Conservation (phyloP, 768 basidiomycete species). For the Trametes sanguinea region DNA sequence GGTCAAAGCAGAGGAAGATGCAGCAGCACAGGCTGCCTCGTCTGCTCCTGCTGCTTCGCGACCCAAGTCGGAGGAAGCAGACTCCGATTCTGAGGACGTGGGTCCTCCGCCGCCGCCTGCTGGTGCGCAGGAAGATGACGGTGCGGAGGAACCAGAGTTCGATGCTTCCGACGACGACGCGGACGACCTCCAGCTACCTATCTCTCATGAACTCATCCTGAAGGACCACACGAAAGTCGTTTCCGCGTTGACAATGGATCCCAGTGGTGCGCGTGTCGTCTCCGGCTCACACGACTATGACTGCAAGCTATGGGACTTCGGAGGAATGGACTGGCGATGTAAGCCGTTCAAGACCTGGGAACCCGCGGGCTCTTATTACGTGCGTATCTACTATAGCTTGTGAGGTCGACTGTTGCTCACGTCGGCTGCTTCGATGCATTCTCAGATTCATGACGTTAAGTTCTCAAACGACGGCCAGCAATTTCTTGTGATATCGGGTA, state of each 20-base stretch:
- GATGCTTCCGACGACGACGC: slow-evolving; percentile 49
- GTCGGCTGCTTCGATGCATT: not conserved
- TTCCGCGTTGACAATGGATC: slow-evolving; percentile 89
- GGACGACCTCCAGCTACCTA: slow-evolving; percentile 70
- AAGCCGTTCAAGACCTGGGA: slow-evolving; percentile 98
- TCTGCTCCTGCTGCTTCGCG: not conserved
- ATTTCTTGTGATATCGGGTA: slow-evolving; percentile 87
- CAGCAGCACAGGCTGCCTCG: not conserved
- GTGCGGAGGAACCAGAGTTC: slow-evolving; percentile 35
- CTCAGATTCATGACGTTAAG: slow-evolving; percentile 85
- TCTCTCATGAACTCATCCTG: slow-evolving; percentile 86
- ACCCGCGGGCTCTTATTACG: slow-evolving; percentile 90
- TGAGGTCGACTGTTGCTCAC: not conserved
- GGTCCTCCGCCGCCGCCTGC: slow-evolving; percentile 29
- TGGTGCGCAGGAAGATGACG: not conserved
- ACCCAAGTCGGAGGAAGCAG: slow-evolving; percentile 28
- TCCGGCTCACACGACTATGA: slow-evolving; percentile 98
- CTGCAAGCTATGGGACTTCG: slow-evolving; percentile 98
- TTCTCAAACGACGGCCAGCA: slow-evolving; percentile 86
- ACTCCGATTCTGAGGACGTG: slow-evolving; percentile 29
- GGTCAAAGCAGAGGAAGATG: slow-evolving; percentile 4
- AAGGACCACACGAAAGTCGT: slow-evolving; percentile 98
- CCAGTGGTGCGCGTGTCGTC: slow-evolving; percentile 87
- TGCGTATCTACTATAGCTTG: slow-evolving; percentile 36
- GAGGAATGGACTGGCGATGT: slow-evolving; percentile 89